Evolutionary conservation across 805 yeast species (phyloP).

Genomic region (Monosporozyma siamensis): DNA sequence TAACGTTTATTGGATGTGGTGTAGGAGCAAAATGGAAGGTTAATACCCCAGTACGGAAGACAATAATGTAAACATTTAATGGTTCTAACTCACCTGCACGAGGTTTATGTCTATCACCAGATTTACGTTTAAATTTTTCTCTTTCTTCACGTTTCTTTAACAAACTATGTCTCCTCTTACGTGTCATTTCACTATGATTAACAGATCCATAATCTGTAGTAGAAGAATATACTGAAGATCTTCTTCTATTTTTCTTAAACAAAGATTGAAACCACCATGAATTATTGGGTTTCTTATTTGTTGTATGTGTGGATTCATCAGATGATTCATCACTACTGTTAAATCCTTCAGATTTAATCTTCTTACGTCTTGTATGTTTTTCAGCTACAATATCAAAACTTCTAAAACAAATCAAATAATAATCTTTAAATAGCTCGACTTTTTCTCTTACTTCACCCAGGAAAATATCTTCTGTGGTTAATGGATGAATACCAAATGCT

Average conservation of each 20-base stretch:
- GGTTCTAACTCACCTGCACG: slow-evolving; percentile 63
- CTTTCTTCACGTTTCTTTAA: slow-evolving; percentile 28
- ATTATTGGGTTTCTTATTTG: neutral
- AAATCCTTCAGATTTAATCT: slow-evolving; percentile 27
- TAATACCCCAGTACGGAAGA: slow-evolving; percentile 81
- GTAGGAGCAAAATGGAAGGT: slow-evolving; percentile 93
- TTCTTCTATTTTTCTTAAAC: slow-evolving; percentile 2
- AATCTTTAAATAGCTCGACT: slow-evolving; percentile 83
- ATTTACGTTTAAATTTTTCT: slow-evolving; percentile 34
- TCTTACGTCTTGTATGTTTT: slow-evolving; percentile 44
- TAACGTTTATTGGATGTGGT: slow-evolving; percentile 91
- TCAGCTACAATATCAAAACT: slow-evolving; percentile 76
- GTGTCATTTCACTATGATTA: neutral
- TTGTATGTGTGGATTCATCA: neutral
- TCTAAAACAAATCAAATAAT: slow-evolving; percentile 85
- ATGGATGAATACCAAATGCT: slow-evolving; percentile 90
- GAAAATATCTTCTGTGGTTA: slow-evolving; percentile 91
- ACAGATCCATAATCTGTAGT: slow-evolving; percentile 1
- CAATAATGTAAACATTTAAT: slow-evolving; percentile 84
- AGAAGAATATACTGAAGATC: slow-evolving; percentile 7
- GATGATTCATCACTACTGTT: slow-evolving; percentile 1
- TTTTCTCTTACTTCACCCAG: slow-evolving; percentile 92
- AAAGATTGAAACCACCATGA: slow-evolving; percentile 3
- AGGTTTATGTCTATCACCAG: slow-evolving; percentile 38
- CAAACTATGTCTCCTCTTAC: slow-evolving; percentile 10